Percentiles rank a stretch among this genome's conserved stretches.
phyloP scores from a whole-genome alignment of 2,329 filamentous ascomycete genomes.

The Fusarium temperatum region DNA sequence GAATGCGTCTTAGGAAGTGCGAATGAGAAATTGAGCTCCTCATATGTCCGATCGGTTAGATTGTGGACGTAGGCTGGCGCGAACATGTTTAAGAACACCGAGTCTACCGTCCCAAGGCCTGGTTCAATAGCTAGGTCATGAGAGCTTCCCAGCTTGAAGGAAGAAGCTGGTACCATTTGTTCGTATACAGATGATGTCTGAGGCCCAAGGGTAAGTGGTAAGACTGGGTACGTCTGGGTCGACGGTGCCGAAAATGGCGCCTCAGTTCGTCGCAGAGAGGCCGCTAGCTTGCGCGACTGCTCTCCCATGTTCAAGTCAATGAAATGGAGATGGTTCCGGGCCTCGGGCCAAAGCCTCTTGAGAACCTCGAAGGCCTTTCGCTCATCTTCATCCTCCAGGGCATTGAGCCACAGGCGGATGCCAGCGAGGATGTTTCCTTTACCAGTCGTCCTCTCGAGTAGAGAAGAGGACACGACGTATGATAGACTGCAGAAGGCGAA shows the following conservation, averaged over 20 bases:
- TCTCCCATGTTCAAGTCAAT: neutral
- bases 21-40: rapidly evolving
- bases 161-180: too few species aligned
- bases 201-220: neutral
- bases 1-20: rapidly evolving
- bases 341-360: conserved; percentile 31
- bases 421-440: conserved; percentile 15
- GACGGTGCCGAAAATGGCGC: neutral
- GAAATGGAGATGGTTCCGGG: conserved; percentile 7
- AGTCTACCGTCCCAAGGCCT: neutral
- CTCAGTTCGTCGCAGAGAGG: neutral
- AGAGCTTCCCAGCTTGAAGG: too few species aligned
- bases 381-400: conserved; percentile 6
- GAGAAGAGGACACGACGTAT: conserved; percentile 25
- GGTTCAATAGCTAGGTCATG: neutral
- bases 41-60: neutral
- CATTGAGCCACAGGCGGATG: conserved; percentile 20
- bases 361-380: conserved; percentile 13
- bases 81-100: rapidly evolving
- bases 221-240: rapidly evolving
- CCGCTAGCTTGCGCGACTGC: rapidly evolving
- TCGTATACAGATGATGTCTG: too few species aligned
- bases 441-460: neutral
- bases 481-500: conserved; percentile 37
- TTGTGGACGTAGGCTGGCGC: neutral